Evolutionary conservation across 2,329 filamentous ascomycete genomes (phyloP), one percentile per base, ranked within the genome.

Genomic region (Blumeria graminis): DNA sequence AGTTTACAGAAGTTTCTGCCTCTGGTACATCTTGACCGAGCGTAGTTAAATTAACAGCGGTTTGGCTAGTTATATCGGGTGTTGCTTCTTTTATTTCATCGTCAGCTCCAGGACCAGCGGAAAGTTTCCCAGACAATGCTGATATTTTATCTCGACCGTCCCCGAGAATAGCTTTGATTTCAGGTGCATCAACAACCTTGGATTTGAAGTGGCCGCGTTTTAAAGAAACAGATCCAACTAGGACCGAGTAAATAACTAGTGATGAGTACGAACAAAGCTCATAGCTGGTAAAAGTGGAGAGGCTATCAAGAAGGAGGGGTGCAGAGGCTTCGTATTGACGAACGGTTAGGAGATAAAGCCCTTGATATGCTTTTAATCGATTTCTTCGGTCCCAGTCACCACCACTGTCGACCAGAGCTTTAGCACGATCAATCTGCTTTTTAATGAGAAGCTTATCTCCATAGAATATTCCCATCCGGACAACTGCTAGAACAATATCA

Each of bases 341-440:
- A 62, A 92, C 80, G 28, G 90, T 96, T 62, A 98, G 81, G 57
- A 94, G 78, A 68, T 96, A 84, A 57, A 98, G 76, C 60, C 92
- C 92, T 68, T 94, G 88, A 76, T 98, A 98, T 62, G 92, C 92
- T 82, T 98, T 98, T 66, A 98, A 80, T 59, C 92, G 84, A 74
- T 98, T 98, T 69, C 92, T 84, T 61, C 92, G 85, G 69, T 98
- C 92, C 92, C 92, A 98, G 71, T 98, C 92, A 69, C 92, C 92
- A 62, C 92, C 92, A 62, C 84, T 84, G 68, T 98, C 92, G 36
- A 98, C 89, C 55, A 98, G 76, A 3, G 84, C 77, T 71, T 86
- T 87, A 63, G 89, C 89, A 46, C 90, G 82, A 65, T 94, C 88
- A 51, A 96, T 78, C 58, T 87, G 86, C 76, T 93, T 94, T 79